Base-by-base conservation (phyloP, 257 asterid species). In the Nicotiana tomentosiformis region DNA sequence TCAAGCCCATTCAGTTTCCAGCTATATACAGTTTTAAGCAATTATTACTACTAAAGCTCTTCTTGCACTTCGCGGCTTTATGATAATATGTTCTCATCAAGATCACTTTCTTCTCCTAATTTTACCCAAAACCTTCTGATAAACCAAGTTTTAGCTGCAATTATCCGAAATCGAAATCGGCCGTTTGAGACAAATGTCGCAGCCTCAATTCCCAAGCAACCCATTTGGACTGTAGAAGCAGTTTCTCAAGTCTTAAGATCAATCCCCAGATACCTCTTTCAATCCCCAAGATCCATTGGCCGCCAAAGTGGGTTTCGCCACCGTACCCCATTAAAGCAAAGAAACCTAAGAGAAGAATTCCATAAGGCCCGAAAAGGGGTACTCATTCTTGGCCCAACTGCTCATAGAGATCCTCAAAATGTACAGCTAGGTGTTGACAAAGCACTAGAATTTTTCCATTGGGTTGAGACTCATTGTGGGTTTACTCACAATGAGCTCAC, bases 321-420 rank as follows among this genome's bases (percentile, higher is more conserved):
- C 80, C 95, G 97, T 58, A 83, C 97, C 49, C 95, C 97, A 0
- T 90, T 96, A 55, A 92, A 87, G 78, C 98, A 96, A 67, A 87
- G 99, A 77, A 87, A 87, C 43, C 89, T 93, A 68, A 87, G 82
- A 37, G 82, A 87, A 67, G 98, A 96, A 85, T 81, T 83, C 26
- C 30, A 78, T 33, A 90, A 90, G 69, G 86, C 86, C 39, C 88
- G 81, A 81, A 89, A 77, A 65, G 93, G 98, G 30, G 77, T 84
- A 70, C 90, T 91, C 18, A 33, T 96, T 84, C 97, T 92, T 23
- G 98, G 98, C 72, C 99, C 98, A 14, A 93, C 94, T 29, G 99
- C 97, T 82, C 89, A 92, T 67, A 87, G 93, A 72, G 95, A 96
- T 90, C 93, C 91, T 18, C 86, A 79, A 88, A 87, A 78, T 65